Base-by-base conservation (phyloP, 1,284 basidiomycete genomes). In the Phellopilus nigrolimitatus region DNA sequence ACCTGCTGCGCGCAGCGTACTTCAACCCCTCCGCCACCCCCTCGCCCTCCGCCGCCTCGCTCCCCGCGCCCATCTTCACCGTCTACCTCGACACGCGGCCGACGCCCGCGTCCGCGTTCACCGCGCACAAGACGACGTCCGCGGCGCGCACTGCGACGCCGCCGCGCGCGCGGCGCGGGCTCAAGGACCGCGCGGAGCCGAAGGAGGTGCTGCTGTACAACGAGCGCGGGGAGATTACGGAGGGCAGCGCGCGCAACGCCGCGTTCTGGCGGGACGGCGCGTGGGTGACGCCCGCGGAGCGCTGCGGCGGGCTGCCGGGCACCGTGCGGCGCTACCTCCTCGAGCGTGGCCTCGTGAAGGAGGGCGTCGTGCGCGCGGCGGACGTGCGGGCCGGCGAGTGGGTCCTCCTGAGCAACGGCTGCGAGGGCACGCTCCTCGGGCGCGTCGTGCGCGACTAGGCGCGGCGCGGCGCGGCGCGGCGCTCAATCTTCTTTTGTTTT, bases 331-430 rank as follows among this genome's bases (percentile, higher is more conserved):
- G 80, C 31, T 84, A 77, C 74, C 64, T 90, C 4, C 65, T 90
- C 21, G 76, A 80, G 50, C 71, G 79, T 41, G 72, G 71, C 75
- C 79, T 60, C 77, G 74, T 37, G 61, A 61, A 27, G 64, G 63
- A 68, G 48, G 65, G 59, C 22, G 62, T 67, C 10, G 59, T 87
- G 45, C 71, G 61, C 17, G 68, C 64, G 54, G 68, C 72, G 31
- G 64, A 62, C 27, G 61, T 87, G n/a, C 58, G 63, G 39, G 61
- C 73, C 15, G 78, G 80, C 12, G 85, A 88, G 59, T 78, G 71
- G 66, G 75, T 86, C 2, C 68, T 90, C 40, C 66, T 85, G 19
- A 83, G 81, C 61, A 90, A 90, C 59, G 81, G 79, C 4, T 80
- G 86, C 6, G 74, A 75, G 28, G 57, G 53, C 15, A 55, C 55